These are phyloP conservation scores for Eimeria acervulina DNA, from an alignment of 169 alveolate genomes.

Conservation along the genomic window DNA sequence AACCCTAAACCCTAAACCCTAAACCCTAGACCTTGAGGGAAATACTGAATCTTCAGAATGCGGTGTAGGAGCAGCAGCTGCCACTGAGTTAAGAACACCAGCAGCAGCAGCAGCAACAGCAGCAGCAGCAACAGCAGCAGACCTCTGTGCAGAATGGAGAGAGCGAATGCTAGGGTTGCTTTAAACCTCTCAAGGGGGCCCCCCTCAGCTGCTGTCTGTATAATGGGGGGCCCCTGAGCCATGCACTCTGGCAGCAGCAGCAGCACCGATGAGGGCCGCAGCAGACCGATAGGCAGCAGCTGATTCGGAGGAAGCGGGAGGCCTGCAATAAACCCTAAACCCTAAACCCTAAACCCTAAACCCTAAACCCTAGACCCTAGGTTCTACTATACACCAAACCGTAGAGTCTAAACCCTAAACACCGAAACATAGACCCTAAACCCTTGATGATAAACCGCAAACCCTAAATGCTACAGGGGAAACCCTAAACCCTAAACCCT, in stretches of 20 bases:
- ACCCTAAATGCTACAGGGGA: not conserved
- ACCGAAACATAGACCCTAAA: not conserved
- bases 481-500: constrained; percentile 25
- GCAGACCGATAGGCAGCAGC: constrained; percentile 6
- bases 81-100: not conserved
- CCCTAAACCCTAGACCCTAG: not conserved
- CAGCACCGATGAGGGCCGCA: constrained; percentile 34
- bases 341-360: not conserved
- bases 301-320: not conserved
- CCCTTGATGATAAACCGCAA: not conserved
- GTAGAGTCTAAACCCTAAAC: not conserved
- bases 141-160: constrained; percentile 54
- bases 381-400: not conserved
- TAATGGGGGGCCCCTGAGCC: constrained; percentile 50
- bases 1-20: not conserved
- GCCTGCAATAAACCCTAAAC: not conserved
- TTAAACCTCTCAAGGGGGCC: constrained; percentile 47
- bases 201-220: not conserved
- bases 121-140: not conserved
- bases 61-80: not conserved
- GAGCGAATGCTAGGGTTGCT: constrained; percentile 26
- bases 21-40: not conserved
- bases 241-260: constrained; percentile 55
- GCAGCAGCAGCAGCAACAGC: constrained; percentile 14
- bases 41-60: no score